Percentiles rank a stretch among this genome's conserved stretches.
Conservation (phyloP, 148 eudicot species). For the Amaranthus hypochondriacus region DNA sequence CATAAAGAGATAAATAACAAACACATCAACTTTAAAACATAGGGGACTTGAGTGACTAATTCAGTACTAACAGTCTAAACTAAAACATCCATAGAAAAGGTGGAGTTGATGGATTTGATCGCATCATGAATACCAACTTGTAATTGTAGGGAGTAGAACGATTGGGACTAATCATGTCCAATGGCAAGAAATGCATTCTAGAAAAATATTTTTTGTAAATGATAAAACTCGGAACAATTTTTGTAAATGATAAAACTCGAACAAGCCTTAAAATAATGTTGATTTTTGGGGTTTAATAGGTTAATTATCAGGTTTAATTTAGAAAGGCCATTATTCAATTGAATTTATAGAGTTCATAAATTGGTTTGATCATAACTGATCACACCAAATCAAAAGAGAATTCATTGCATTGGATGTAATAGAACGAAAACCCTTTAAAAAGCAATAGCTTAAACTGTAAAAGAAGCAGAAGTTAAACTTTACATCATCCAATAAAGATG, state of each 20-base stretch:
- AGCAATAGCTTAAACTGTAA: not conserved
- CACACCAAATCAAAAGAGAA: not conserved
- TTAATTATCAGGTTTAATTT: too few relatives aligned
- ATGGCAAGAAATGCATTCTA: not conserved
- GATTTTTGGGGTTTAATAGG: not conserved
- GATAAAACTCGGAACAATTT: too few relatives aligned
- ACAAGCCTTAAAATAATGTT: not conserved
- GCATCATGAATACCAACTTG: too few relatives aligned
- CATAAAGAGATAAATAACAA: too few relatives aligned
- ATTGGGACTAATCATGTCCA: not conserved
- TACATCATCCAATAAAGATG: constrained; percentile 86
- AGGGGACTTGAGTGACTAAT: too few relatives aligned
- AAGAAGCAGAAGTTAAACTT: constrained; percentile 14
- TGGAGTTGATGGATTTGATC: too few relatives aligned
- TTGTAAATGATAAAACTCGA: too few relatives aligned
- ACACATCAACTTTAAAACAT: too few relatives aligned
- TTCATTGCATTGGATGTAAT: not conserved
- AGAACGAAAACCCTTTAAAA: not conserved
- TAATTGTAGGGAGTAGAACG: too few relatives aligned
- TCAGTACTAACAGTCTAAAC: too few relatives aligned
- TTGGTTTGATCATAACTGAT: not conserved
- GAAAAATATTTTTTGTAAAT: not conserved
- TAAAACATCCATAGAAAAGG: too few relatives aligned
- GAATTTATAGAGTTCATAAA: not conserved
- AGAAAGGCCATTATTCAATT: not conserved